Percentiles rank a stretch among this genome's conserved stretches.
Evolutionary conservation across 495 filamentous ascomycete species (phyloP).

Genomic region (Neurospora sp.): DNA sequence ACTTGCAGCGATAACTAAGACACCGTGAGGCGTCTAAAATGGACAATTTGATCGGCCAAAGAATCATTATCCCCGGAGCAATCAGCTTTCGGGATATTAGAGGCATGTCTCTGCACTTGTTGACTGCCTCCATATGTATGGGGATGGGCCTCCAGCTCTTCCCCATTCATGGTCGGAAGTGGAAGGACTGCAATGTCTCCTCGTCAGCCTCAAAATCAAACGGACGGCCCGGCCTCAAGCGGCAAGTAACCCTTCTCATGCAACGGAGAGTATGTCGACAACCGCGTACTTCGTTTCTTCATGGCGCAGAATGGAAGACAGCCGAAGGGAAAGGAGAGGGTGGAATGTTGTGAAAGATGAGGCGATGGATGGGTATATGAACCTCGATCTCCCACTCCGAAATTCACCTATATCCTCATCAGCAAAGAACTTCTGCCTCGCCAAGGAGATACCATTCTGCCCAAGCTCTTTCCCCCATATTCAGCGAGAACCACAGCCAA

Average conservation of each 20-base stretch:
- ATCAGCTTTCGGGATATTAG: not conserved
- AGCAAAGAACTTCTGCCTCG: not conserved
- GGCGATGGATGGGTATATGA: not conserved
- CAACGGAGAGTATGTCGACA: not conserved
- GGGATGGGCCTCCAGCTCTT: not conserved
- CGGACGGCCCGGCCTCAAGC: not conserved
- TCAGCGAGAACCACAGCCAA: not conserved
- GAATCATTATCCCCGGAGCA: not conserved
- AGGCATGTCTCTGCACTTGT: not conserved
- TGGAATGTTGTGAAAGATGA: not conserved
- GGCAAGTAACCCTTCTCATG: not conserved
- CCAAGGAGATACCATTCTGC: not conserved
- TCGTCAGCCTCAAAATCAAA: not conserved
- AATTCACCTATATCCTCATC: not conserved
- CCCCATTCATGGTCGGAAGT: not conserved
- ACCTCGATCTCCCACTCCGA: not conserved
- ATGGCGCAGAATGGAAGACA: not conserved
- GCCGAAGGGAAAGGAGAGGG: not conserved
- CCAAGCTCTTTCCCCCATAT: not conserved
- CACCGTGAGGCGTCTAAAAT: not conserved
- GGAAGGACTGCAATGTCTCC: not conserved
- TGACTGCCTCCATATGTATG: not conserved
- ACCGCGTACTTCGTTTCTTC: not conserved
- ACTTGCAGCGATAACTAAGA: not conserved
- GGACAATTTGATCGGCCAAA: no score